phyloP scores from a whole-genome alignment of 108 stramenopile species.

The Pseudonitzschia delicatissima region DNA sequence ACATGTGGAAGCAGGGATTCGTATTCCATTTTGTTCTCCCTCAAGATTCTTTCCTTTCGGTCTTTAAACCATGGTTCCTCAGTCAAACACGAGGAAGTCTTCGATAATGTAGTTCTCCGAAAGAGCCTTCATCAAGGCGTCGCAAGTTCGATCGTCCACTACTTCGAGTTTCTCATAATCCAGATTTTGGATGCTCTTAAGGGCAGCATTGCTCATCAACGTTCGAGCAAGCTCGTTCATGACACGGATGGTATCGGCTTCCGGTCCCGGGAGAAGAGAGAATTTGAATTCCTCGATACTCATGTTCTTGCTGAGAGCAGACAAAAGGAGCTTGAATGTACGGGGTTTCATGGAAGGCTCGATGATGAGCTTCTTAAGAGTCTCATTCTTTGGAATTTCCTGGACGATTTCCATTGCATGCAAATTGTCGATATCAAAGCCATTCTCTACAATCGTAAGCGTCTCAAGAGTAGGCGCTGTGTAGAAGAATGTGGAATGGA shows the following conservation, averaged over 20 bases:
- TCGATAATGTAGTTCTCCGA: conserved; percentile 2
- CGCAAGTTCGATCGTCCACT: conserved; percentile 1
- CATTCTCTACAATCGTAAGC: conserved; percentile 4
- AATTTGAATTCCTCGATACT: conserved; percentile 2
- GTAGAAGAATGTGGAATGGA: conserved; percentile 5
- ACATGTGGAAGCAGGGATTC: background rate
- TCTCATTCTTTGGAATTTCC: background rate
- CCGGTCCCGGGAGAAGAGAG: background rate
- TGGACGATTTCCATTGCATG: conserved; percentile 8
- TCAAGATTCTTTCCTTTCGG: conserved; percentile 1
- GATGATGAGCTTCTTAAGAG: background rate
- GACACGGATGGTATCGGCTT: background rate
- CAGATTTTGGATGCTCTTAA: background rate
- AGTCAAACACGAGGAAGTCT: background rate
- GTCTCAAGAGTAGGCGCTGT: background rate
- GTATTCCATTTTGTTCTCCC: background rate
- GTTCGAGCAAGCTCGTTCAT: conserved; percentile 8
- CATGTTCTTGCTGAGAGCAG: background rate
- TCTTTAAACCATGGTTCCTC: background rate
- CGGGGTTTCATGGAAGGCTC: conserved; percentile 4
- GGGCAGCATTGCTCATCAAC: background rate
- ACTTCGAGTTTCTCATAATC: background rate
- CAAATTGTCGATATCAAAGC: conserved; percentile 1
- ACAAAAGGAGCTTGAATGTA: conserved; percentile 5
- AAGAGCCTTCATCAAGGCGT: background rate